phyloP scores from a whole-genome alignment of 768 basidiomycete species.

The Megacollybia marginata region DNA sequence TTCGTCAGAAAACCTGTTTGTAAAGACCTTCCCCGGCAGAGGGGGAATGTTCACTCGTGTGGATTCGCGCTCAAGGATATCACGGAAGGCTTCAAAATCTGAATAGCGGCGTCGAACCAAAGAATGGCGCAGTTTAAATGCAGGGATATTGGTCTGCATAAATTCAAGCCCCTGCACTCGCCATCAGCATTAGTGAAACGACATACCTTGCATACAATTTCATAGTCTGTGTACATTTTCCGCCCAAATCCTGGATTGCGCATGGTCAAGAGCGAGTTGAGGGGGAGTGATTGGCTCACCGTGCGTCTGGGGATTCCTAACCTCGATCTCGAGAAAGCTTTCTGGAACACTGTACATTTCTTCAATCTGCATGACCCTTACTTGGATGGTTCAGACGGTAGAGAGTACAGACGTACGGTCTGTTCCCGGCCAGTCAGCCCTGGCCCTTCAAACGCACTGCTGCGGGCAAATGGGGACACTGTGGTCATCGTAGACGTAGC shows the following conservation, averaged over 20 bases:
- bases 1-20: constrained; percentile 96
- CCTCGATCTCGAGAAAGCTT: constrained; percentile 96
- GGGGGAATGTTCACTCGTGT: constrained; percentile 97
- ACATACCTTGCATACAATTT: constrained; percentile 91
- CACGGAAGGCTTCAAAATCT: constrained; percentile 95
- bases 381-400: constrained; percentile 1
- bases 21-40: constrained; percentile 97
- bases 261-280: not conserved
- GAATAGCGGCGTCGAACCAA: constrained; percentile 84
- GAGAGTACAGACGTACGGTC: constrained; percentile 33
- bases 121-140: constrained; percentile 95
- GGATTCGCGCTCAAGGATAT: constrained; percentile 94
- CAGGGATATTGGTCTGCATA: constrained; percentile 91
- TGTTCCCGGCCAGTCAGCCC: constrained; percentile 46
- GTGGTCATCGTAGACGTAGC: constrained; percentile 4
- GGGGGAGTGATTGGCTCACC: constrained; percentile 38
- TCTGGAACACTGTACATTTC: constrained; percentile 99
- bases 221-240: constrained; percentile 99
- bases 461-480: constrained; percentile 60
- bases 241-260: constrained; percentile 72
- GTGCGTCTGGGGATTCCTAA: constrained; percentile 94
- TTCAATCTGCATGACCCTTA: constrained; percentile 57
- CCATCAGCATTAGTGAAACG: constrained; percentile 1
- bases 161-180: constrained; percentile 1
- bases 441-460: constrained; percentile 47